phyloP scores from a whole-genome alignment of 2,329 filamentous ascomycete genomes.

The Fusarium sp. region DNA sequence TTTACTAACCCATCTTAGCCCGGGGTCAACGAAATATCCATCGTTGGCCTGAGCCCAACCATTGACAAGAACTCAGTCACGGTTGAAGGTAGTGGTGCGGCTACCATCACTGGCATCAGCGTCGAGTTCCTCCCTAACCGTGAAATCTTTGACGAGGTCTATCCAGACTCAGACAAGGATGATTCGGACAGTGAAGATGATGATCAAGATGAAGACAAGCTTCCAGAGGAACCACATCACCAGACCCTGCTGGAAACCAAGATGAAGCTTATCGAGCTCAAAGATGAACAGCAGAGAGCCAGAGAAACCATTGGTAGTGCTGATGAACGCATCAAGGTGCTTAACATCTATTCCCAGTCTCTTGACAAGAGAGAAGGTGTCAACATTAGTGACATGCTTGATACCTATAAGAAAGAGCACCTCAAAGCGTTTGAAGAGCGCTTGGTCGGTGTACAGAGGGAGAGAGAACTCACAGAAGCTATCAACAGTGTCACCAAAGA shows the following conservation, averaged over 20 bases:
- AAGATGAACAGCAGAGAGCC: constrained; percentile 40
- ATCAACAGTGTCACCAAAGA: constrained; percentile 54
- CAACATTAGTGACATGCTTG: constrained; percentile 56
- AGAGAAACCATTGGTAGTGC: constrained; percentile 45
- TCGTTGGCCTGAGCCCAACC: constrained; percentile 67
- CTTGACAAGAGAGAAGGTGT: constrained; percentile 53
- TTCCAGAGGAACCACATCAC: constrained; percentile 36
- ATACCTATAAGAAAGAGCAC: constrained; percentile 60
- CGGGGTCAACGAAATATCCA: constrained; percentile 69
- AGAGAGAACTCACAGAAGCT: constrained; percentile 52
- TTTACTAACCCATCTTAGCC: constrained; percentile 52
- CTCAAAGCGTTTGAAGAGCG: constrained; percentile 59
- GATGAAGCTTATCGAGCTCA: constrained; percentile 50
- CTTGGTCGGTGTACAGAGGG: constrained; percentile 50
- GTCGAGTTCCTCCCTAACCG: constrained; percentile 69
- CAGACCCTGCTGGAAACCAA: constrained; percentile 46
- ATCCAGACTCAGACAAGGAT: constrained; percentile 61
- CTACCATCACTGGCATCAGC: constrained; percentile 72
- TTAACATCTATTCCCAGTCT: constrained; percentile 57
- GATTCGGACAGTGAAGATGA: constrained; percentile 49
- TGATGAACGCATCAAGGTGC: constrained; percentile 55
- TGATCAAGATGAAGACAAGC: constrained; percentile 43
- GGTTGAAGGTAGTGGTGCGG: constrained; percentile 68
- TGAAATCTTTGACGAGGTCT: constrained; percentile 67
- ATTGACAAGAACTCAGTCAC: constrained; percentile 72